phyloP scores from a whole-genome alignment of 805 yeast genomes.

The Lachancea meyersii region DNA sequence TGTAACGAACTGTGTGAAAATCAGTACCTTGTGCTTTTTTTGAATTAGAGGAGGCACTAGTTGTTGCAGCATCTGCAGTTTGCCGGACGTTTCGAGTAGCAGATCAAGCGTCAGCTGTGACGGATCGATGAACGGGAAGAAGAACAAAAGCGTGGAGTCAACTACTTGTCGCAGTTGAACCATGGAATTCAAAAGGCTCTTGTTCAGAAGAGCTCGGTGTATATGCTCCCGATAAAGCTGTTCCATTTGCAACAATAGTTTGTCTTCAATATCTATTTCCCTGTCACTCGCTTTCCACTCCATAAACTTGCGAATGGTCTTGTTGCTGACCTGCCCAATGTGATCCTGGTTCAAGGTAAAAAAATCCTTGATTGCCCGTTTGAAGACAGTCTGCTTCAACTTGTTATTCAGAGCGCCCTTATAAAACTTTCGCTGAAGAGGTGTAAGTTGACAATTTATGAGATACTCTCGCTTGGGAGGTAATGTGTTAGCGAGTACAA shows the following conservation, averaged over 20 bases:
- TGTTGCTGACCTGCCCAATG: conserved; percentile 29
- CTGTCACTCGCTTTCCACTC: conserved; percentile 29
- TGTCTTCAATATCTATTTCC: conserved; percentile 6
- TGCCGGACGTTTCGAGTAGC: conserved; percentile 58
- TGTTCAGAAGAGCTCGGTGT: conserved; percentile 40
- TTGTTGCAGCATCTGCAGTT: conserved; percentile 63
- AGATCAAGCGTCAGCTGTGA: conserved; percentile 37
- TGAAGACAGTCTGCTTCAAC: conserved; percentile 41
- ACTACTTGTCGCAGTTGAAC: conserved; percentile 85
- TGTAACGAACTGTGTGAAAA: conserved; percentile 81
- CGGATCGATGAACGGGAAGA: conserved; percentile 60
- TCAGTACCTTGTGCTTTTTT: conserved; percentile 60
- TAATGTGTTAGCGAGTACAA: conserved; percentile 55
- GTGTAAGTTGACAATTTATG: conserved; percentile 62
- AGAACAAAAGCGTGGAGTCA: conserved; percentile 78
- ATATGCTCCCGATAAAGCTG: conserved; percentile 29
- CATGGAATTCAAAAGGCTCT: conserved; percentile 57
- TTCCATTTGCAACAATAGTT: conserved; percentile 21
- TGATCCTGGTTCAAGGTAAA: conserved; percentile 36
- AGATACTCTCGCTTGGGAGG: conserved; percentile 91
- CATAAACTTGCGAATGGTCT: conserved; percentile 40
- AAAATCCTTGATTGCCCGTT: conserved; percentile 47
- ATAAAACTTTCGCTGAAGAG: conserved; percentile 60
- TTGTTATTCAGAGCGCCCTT: conserved; percentile 41
- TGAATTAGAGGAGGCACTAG: conserved; percentile 46